phyloP scores from a whole-genome alignment of 768 basidiomycete genomes.

The Leccinum imitatum region DNA sequence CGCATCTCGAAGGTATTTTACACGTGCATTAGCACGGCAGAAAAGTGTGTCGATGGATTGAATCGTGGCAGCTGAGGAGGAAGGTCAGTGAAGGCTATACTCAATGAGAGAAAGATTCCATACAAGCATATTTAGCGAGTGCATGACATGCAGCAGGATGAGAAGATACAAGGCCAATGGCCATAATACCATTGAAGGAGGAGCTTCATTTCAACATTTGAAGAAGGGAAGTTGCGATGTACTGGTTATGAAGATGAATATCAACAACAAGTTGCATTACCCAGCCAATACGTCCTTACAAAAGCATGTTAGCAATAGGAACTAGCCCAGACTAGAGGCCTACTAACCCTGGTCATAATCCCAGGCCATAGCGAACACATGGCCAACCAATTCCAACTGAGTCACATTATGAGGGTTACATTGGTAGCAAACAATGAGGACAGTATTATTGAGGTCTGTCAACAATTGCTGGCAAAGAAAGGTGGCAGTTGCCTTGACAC shows the following conservation, averaged over 20 bases:
- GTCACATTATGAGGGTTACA: not conserved
- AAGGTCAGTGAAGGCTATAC: conserved; percentile 3
- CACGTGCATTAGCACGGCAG: not conserved
- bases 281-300: not conserved
- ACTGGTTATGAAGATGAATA: not conserved
- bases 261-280: not conserved
- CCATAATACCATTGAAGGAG: not conserved
- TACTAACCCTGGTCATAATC: not conserved
- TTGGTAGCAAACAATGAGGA: not conserved
- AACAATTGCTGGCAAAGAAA: conserved; percentile 4
- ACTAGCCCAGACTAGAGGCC: not conserved
- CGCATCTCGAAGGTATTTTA: conserved; percentile 1
- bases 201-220: not conserved
- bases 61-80: conserved; percentile 1
- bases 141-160: conserved; percentile 7
- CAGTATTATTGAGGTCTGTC: not conserved
- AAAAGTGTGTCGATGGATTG: conserved; percentile 1
- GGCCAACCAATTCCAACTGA: not conserved
- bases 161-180: not conserved
- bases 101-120: conserved; percentile 1
- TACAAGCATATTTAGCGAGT: conserved; percentile 1
- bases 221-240: not conserved
- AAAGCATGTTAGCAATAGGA: not conserved
- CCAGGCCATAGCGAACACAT: not conserved
- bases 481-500: not conserved